These are phyloP conservation scores for Erythrophleum ivorense DNA, from an alignment of 331 rosid species.

Conservation along the genomic window DNA sequence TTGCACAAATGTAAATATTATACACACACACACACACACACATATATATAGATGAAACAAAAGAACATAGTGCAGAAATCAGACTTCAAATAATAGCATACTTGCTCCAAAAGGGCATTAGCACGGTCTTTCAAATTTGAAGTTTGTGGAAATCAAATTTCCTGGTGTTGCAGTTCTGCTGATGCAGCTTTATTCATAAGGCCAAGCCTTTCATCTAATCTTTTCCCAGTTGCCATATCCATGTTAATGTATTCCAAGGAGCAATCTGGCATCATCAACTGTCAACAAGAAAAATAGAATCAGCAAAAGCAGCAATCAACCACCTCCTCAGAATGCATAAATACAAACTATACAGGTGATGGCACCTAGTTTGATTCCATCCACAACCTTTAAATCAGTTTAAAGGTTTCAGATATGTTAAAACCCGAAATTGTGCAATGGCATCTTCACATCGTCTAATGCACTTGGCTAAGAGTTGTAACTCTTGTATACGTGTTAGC, in stretches of 20 bases:
- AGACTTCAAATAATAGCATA: conserved; percentile 42
- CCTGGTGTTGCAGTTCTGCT: conserved; percentile 96
- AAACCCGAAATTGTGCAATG: conserved; percentile 82
- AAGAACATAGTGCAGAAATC: conserved; percentile 10
- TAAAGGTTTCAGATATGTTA: conserved; percentile 86
- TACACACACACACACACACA: too few relatives aligned
- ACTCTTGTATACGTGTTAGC: conserved; percentile 84
- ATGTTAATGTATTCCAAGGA: conserved; percentile 88
- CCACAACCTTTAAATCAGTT: conserved; percentile 99
- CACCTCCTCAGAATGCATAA: conserved; percentile 9
- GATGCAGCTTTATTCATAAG: conserved; percentile 94
- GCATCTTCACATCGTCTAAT: conserved; percentile 93
- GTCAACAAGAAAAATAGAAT: conserved; percentile 42
- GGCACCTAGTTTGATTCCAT: conserved; percentile 94
- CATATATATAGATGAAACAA: conserved; percentile 4
- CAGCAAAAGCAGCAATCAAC: conserved; percentile 42
- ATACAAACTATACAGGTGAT: conserved; percentile 31
- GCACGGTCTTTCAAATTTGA: conserved; percentile 99
- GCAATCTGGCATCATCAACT: conserved; percentile 99
- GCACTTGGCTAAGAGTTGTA: conserved; percentile 91
- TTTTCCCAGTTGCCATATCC: conserved; percentile 99
- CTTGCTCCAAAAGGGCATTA: conserved; percentile 95
- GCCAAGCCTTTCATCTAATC: conserved; percentile 92
- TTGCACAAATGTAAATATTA: neutral
- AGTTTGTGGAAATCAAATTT: conserved; percentile 95